Evolutionary conservation across 495 filamentous ascomycete species (phyloP), one percentile per base, ranked within the genome.

Genomic region (Elasticomyces elasticus): DNA sequence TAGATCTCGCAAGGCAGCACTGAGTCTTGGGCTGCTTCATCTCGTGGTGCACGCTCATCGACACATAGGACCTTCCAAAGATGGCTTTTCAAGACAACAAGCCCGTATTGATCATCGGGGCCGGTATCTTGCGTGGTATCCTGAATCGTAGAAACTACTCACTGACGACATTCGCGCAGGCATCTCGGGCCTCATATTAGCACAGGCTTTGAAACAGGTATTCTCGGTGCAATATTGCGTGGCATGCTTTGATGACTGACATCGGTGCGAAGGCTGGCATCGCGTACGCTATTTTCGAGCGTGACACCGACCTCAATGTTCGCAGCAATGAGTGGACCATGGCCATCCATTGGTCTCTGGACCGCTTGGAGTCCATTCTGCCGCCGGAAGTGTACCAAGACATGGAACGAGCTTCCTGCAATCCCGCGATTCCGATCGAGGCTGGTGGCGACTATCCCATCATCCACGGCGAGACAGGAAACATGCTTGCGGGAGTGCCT

Each of bases 271-370:
- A 53, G 50, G 23, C 25, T n/a, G 50, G 50, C 35, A 44, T 53
- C 50, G 30, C 24, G 28, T 53, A 7, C 22, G 25, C 50, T 23
- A 53, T 53, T 24, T 53, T 43, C 37, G 50, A 53, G 28, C 37
- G 37, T 4, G 50, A 53, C 19, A 30, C 38, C 11, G 28, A 42
- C 27, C 22, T 28, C 38, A 53, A 38, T 23, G 38, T 43, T 37
- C 41, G 54, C 47, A 33, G 45, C 27, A 35, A 46, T 26, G 54
- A 56, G 37, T 56, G 54, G 54, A 51, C 31, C 30, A 56, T 56
- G 54, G 45, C 30, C 22, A 25, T 56, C 12, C 54, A 56, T 19
- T 56, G 54, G 54, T 45, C 54, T n/a, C 54, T 56, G 25, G 45
- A 47, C n/a, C 41, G 35, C 17, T 26, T 56, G 12, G 46, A 56